Evolutionary conservation across 2,329 filamentous ascomycete species (phyloP).

Genomic region (Phialemoniopsis sp.): DNA sequence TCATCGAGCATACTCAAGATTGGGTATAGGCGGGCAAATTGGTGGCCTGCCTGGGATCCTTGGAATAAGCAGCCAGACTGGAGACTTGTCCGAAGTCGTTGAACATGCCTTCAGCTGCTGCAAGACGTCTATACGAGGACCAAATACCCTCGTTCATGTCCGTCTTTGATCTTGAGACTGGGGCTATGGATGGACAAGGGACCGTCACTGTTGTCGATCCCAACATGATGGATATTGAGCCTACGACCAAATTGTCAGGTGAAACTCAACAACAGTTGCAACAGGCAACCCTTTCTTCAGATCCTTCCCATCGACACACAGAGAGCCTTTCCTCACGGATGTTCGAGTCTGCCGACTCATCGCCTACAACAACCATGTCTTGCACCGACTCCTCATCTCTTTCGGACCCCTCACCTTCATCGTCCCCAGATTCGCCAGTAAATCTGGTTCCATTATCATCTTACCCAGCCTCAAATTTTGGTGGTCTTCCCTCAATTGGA

Average conservation of each 20-base stretch:
- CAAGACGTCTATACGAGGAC: slow-evolving; percentile 60
- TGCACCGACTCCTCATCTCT: slow-evolving; percentile 88
- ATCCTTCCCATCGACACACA: slow-evolving; percentile 62
- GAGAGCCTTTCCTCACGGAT: slow-evolving; percentile 75
- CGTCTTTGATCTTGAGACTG: slow-evolving; percentile 63
- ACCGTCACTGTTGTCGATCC: slow-evolving; percentile 50
- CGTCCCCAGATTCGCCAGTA: slow-evolving; percentile 85
- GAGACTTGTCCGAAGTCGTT: no score
- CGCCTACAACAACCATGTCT: slow-evolving; percentile 88
- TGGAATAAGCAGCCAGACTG: no score
- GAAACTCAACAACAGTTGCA: slow-evolving; percentile 30
- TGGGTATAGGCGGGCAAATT: no score
- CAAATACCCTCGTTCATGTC: slow-evolving; percentile 75
- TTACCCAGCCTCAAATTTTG: slow-evolving; percentile 60
- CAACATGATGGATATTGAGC: slow-evolving; percentile 45
- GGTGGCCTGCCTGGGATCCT: no score
- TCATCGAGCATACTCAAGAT: no score
- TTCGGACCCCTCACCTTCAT: slow-evolving; percentile 85
- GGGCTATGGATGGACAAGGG: slow-evolving; percentile 47
- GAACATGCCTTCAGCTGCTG: slow-evolving; percentile 37
- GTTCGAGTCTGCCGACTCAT: slow-evolving; percentile 87
- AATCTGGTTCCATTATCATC: slow-evolving; percentile 68
- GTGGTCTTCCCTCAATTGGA: slow-evolving; percentile 39
- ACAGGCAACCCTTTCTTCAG: slow-evolving; percentile 34
- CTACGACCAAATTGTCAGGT: slow-evolving; percentile 24